A percentile compares a stretch with the other conserved stretches of the same genome.
Evolutionary conservation across 768 basidiomycete genomes (phyloP).

Genomic region (Dictyophora rubrovolvata): DNA sequence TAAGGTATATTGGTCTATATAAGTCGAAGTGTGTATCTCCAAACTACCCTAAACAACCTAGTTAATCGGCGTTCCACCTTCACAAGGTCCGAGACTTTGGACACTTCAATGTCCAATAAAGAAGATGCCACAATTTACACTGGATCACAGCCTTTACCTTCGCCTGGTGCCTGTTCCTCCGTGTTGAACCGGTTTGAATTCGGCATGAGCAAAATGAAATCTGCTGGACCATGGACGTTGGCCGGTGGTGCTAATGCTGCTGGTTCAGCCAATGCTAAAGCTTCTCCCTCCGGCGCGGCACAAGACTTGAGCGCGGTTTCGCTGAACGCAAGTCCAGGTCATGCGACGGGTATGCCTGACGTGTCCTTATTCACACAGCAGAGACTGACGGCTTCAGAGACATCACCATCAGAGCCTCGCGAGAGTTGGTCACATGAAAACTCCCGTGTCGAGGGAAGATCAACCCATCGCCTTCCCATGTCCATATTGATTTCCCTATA

Average conservation of each 20-base stretch:
- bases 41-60: not conserved
- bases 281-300: conserved; percentile 29
- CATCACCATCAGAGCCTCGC: conserved; percentile 13
- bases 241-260: conserved; percentile 24
- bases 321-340: conserved; percentile 25
- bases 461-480: not conserved
- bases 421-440: conserved; percentile 18
- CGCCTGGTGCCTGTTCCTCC: conserved; percentile 55
- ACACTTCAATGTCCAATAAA: conserved; percentile 9
- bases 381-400: conserved; percentile 30
- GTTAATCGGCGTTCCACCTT: conserved; percentile 87
- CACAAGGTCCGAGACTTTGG: conserved; percentile 54
- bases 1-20: conserved; percentile 23
- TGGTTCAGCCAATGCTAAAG: conserved; percentile 22
- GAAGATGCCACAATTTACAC: conserved; percentile 43
- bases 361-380: conserved; percentile 71
- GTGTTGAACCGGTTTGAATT: conserved; percentile 79
- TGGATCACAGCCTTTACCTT: conserved; percentile 87
- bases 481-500: too few species aligned
- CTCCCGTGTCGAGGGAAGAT: conserved; percentile 12
- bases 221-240: conserved; percentile 23
- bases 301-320: conserved; percentile 44
- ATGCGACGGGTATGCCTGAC: conserved; percentile 25
- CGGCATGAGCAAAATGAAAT: conserved; percentile 83
- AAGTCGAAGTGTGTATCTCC: not conserved